Evolutionary conservation across 352 stramenopile species (phyloP).

Genomic region (Pilasporangium apinafurcum): DNA sequence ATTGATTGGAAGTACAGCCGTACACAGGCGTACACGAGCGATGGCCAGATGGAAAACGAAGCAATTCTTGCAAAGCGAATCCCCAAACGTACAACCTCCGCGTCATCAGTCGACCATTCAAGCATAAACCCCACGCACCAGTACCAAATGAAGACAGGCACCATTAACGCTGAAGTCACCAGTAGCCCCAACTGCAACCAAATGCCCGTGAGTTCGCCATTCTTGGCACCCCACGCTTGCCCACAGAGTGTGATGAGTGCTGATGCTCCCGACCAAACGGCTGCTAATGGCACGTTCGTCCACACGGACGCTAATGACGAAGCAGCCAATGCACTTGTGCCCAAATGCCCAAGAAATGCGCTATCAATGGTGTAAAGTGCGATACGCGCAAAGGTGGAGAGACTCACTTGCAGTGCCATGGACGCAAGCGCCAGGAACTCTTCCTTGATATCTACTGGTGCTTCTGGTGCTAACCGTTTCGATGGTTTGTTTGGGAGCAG

Average conservation of each 20-base stretch:
- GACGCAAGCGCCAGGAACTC: conserved; percentile 65
- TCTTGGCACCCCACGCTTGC: conserved; percentile 28
- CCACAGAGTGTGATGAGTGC: conserved; percentile 52
- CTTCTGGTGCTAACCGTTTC: conserved; percentile 9
- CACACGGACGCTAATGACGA: conserved; percentile 72
- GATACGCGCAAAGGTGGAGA: conserved; percentile 76
- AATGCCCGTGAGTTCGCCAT: conserved; percentile 23
- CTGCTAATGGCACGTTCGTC: conserved; percentile 63
- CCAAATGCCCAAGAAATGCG: conserved; percentile 71
- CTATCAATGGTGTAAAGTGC: conserved; percentile 74
- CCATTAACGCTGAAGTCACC: conserved; percentile 17
- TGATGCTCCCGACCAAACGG: conserved; percentile 62
- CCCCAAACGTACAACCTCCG: conserved; percentile 56
- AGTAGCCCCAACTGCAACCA: conserved; percentile 33
- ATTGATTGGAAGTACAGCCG: conserved; percentile 83
- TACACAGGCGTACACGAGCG: conserved; percentile 71
- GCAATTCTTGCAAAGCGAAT: conserved; percentile 71
- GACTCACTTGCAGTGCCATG: conserved; percentile 76
- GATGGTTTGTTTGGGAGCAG: background rate
- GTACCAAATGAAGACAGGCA: conserved; percentile 34
- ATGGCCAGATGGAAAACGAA: conserved; percentile 71
- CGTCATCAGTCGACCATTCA: conserved; percentile 55
- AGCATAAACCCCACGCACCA: conserved; percentile 45
- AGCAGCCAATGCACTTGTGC: conserved; percentile 60
- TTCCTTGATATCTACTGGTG: conserved; percentile 36